Evolutionary conservation across 345 rosid genomes (phyloP), one percentile per base, ranked within the genome.

Genomic region (Clarkia xantiana): DNA sequence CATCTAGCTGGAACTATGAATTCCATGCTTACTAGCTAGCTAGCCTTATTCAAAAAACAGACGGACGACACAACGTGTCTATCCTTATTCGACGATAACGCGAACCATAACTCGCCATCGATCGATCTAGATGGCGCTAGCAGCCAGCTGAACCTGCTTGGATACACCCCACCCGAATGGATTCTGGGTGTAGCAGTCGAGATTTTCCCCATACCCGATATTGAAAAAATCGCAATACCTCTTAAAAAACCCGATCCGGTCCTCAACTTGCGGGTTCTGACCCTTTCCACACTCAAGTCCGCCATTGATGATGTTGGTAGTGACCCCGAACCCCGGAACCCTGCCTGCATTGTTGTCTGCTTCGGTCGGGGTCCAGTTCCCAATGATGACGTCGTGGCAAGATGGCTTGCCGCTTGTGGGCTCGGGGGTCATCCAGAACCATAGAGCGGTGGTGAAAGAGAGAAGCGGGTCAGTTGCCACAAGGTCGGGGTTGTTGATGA

Each of bases 381-480:
- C 78, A 0, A 60, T 56, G 49, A 79, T 79, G 58, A 73, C 84
- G n/a, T 68, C 46, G 18, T 82, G 93, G 69, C 87, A 75, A 1
- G 87, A 75, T 0, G 87, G 87, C 44, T 75, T 79, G 1, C n/a
- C n/a, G n/a, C n/a, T n/a, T n/a, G 75, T 71, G 10, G 63, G 12
- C 18, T 73, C 80, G 10, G 73, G 52, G 20, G 84, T 77, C 93
- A 71, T 79, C 93, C 93, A 80, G 57, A 71, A 80, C 87, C 84
- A 84, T 6, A 80, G 45, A 11, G 85, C 88, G 53, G 88, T 59
- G 64, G 80, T 76, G 70, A 80, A 84, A 40, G 94, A 75, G 11
- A 68, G 56, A 10, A 60, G 56, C 10, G 76, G 47, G 47, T 77
- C 62, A 0, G 67, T 73, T 8, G 74, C 53, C 0, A 84, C 68